Base-by-base conservation (phyloP, 176 grass and related monocot species). In the Oryza officinalis region DNA sequence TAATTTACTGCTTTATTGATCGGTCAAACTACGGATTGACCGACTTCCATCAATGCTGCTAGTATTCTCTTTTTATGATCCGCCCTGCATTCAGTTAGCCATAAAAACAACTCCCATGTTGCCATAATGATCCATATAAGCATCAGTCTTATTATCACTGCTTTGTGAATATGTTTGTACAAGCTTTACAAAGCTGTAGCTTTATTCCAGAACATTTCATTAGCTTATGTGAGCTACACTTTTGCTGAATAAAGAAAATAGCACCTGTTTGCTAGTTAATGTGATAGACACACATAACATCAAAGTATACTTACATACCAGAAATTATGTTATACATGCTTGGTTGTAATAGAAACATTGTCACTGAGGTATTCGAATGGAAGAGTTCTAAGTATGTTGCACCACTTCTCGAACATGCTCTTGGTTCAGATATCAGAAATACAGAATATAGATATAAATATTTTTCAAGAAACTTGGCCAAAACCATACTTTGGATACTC, bases 61-160 rank as follows among this genome's bases (percentile, higher is more conserved):
- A 4, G 5, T 78, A 26, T 52, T 30, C 43, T 37, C 23, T 72
- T 31, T 79, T 67, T 23, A 79, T 74, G 63, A 74, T 59, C 20
- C 22, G 13, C 59, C 27, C 26, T 49, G 69, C 22, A 8, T 84
- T 84, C 57, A 74, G 44, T 83, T 63, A 25, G 57, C 43, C 67
- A 37, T 66, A 59, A 27, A 85, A 77, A 59, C 11, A 79, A 10
- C 64, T 49, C 13, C 47, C 13, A 13, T 67, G 9, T 79, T 88
- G 72, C 28, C 31, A 71, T 37, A 79, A 72, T 9, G 47, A 64
- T 54, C 31, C n/a, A 35, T 68, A 67, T 23, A 22, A 30, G 5
- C 46, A 59, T 32, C 14, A 15, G 61, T 80, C 44, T 80, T 80
- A 65, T 80, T 80, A 65, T 65, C 64, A 60, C 27, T 72, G 17